Base-by-base conservation (phyloP, 2,329 filamentous ascomycete species). In the Epichloe baconii region DNA sequence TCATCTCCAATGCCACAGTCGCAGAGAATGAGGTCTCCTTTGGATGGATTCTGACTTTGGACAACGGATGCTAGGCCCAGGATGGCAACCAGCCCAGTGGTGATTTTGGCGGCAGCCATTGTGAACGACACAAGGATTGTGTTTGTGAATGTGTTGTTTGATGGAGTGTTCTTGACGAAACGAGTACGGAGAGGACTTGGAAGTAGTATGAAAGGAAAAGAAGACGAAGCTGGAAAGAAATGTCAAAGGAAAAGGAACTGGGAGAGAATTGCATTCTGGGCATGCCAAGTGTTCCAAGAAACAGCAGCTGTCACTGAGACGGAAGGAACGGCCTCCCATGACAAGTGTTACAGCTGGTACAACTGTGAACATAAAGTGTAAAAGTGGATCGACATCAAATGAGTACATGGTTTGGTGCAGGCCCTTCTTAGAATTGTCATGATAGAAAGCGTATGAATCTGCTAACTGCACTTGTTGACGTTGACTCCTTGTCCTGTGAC, bases 1-100 rank as follows among this genome's bases (percentile, higher is more conserved):
- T 71, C 69, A 52, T 69, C 65, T 5, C 69, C 69, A 50, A 71
- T 70, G 34, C 69, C 68, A 50, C 68, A 71, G 49, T 71, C 68
- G 34, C 67, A 68, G 45, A 71, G 64, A 40, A 71, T 61, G 40
- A 71, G 65, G 15, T 70, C 63, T 54, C 68, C 67, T 14, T 64
- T 60, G 36, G 59, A 58, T 37, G 62, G 58, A 49, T 59, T 58
- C 48, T 66, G 58, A 45, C 58, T 60, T 14, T 54, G 51, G 21
- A 47, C 51, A 11, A 56, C 37, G 35, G 55, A 50, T 41, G 60
- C 23, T 10, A 68, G 50, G 40, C 59, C 52, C 12, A 62, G 48
- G 26, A 63, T 36, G 50, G 55, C 56, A 26, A 57, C 49, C 19
- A 61, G 31, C 36, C 56, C 55, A 19, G 48, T 44, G 6, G 55